These are phyloP conservation scores for Plectosphaerella cucumerina DNA, from an alignment of 2,329 filamentous ascomycete genomes.

Conservation along the genomic window DNA sequence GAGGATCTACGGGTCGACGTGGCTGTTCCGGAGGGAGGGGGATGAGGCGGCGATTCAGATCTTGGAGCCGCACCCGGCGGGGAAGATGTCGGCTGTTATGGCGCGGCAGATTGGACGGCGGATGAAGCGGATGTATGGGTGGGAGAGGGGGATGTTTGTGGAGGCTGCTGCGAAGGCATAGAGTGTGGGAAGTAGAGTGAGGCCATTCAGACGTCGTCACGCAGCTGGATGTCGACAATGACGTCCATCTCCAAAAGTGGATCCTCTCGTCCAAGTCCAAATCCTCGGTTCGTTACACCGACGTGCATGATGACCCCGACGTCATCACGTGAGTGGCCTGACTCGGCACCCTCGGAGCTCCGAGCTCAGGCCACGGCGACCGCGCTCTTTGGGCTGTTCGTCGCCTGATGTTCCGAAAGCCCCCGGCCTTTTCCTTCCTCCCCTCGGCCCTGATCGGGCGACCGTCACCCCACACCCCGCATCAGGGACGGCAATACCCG, in stretches of 20 bases:
- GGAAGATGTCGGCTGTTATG: constrained; percentile 42
- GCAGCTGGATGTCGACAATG: too few relatives aligned
- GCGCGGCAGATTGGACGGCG: constrained; percentile 45
- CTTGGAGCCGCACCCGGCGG: constrained; percentile 53
- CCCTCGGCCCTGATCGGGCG: neutral
- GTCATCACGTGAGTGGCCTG: neutral
- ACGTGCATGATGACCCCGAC: neutral
- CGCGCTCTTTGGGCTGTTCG: neutral
- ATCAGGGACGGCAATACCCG: neutral
- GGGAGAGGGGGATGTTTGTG: constrained; percentile 41
- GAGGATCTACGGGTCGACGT: constrained; percentile 58
- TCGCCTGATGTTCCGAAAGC: neutral
- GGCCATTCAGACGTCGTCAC: too few relatives aligned
- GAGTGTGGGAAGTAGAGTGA: neutral
- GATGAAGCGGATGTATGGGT: constrained; percentile 46
- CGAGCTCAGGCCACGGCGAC: neutral
- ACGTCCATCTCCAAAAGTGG: too few relatives aligned
- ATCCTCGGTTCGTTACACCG: too few relatives aligned
- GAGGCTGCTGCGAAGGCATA: neutral
- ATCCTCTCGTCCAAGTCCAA: too few relatives aligned
- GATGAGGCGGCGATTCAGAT: constrained; percentile 51
- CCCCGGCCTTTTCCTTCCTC: neutral
- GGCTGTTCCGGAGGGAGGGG: constrained; percentile 47
- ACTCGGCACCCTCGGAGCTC: neutral
- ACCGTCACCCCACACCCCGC: neutral